These are phyloP conservation scores for Udeniomyces megalosporus DNA, from an alignment of 768 basidiomycete species.

Conservation along the genomic window DNA sequence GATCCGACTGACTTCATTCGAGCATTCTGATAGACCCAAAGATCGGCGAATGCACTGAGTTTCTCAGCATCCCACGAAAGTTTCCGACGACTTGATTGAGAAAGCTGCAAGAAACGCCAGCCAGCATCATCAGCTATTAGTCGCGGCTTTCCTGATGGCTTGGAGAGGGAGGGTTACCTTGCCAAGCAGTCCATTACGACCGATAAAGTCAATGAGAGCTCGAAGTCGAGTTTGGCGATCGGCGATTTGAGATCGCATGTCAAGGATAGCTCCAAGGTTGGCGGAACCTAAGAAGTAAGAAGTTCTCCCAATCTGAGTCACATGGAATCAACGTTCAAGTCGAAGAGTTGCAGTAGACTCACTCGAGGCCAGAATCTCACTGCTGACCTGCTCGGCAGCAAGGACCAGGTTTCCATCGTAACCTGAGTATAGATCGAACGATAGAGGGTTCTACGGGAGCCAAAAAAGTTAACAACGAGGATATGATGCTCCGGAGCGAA, in stretches of 20 bases:
- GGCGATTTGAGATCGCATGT: constrained; percentile 59
- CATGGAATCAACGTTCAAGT: background rate
- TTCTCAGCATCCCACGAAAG: constrained; percentile 75
- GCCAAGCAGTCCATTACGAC: constrained; percentile 60
- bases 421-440: constrained; percentile 27
- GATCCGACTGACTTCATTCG: constrained; percentile 25
- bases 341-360: constrained; percentile 11
- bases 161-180: constrained; percentile 49
- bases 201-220: constrained; percentile 78
- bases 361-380: constrained; percentile 50
- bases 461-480: background rate
- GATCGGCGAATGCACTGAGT: constrained; percentile 56
- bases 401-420: constrained; percentile 27
- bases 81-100: constrained; percentile 56
- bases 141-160: too few relatives aligned
- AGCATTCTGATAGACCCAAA: constrained; percentile 44
- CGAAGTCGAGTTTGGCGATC: constrained; percentile 58
- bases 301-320: too few relatives aligned
- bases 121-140: too few relatives aligned
- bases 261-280: constrained; percentile 60
- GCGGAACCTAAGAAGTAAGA: constrained; percentile 35
- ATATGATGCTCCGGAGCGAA: too few relatives aligned
- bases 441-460: constrained; percentile 28
- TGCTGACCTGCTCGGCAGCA: constrained; percentile 28
- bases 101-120: constrained; percentile 44